phyloP scores from a whole-genome alignment of 2,329 filamentous ascomycete species.

The Zymoseptoria tritici region DNA sequence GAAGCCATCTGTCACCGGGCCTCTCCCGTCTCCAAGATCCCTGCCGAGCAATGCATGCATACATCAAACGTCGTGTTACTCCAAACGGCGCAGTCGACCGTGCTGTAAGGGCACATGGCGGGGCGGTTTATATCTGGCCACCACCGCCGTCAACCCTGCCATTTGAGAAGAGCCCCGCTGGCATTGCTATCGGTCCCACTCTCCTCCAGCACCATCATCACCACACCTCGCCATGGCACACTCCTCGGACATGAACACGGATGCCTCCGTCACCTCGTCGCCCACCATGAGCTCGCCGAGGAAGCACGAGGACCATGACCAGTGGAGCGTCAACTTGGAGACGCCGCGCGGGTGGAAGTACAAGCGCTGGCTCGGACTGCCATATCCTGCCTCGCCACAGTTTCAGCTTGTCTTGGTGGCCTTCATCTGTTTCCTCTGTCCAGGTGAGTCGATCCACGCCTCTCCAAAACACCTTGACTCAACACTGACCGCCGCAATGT shows the following conservation, averaged over 20 bases:
- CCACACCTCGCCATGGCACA: not conserved
- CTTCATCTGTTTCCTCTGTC: constrained; percentile 48
- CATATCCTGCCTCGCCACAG: constrained; percentile 44
- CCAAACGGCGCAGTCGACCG: not conserved
- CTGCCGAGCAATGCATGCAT: not conserved
- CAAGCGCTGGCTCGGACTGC: constrained; percentile 35
- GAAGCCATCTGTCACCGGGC: not conserved
- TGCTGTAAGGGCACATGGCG: not conserved
- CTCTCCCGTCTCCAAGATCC: not conserved
- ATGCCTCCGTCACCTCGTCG: not conserved
- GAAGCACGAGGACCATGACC: not conserved
- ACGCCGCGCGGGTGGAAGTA: constrained; percentile 43
- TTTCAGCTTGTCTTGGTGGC: constrained; percentile 44
- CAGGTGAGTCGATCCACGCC: constrained; percentile 26
- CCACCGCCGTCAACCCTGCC: not conserved
- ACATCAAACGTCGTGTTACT: not conserved
- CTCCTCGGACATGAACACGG: not conserved
- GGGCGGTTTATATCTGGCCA: not conserved
- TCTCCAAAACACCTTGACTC: no score
- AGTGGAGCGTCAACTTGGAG: not conserved
- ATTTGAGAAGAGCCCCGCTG: not conserved
- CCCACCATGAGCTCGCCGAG: not conserved
- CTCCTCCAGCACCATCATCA: not conserved
- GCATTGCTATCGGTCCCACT: not conserved
- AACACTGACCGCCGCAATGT: not conserved